Percentiles rank a stretch among this genome's conserved stretches.
phyloP scores from a whole-genome alignment of 371 early-diverging fungal species.

The Mortierella sp. region DNA sequence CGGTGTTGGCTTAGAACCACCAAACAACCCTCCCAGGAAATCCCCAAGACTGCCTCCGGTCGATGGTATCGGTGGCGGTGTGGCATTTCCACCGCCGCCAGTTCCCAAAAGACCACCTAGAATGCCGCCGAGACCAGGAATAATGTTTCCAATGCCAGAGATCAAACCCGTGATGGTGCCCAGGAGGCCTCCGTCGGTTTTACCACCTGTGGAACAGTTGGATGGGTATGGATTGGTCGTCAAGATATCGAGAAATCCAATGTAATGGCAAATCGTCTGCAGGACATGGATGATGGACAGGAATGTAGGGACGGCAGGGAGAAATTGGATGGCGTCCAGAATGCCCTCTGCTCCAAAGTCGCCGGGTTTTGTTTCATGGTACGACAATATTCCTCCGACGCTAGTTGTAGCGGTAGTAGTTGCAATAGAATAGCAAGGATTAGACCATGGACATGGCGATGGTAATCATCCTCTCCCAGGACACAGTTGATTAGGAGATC shows the following conservation, averaged over 20 bases:
- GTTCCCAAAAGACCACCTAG: background rate
- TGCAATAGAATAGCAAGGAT: too few species aligned
- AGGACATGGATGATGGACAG: conserved; percentile 28
- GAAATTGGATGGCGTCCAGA: conserved; percentile 3
- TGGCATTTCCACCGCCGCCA: background rate
- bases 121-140: conserved; percentile 6
- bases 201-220: background rate
- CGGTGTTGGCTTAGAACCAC: background rate
- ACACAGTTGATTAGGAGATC: too few species aligned
- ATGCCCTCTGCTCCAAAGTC: conserved; percentile 30
- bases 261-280: conserved; percentile 22
- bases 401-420: too few species aligned
- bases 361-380: background rate
- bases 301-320: conserved; percentile 14
- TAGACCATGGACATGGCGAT: too few species aligned
- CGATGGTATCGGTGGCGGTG: background rate
- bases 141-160: background rate
- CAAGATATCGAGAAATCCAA: conserved; percentile 27
- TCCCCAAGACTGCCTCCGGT: background rate
- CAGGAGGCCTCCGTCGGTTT: background rate
- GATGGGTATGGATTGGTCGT: conserved; percentile 12
- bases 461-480: too few species aligned
- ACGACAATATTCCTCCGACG: conserved; percentile 27
- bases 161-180: background rate
- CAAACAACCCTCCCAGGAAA: background rate